Evolutionary conservation across 192 early-diverging fungal species (phyloP).

Genomic region (Thamnidium elegans): DNA sequence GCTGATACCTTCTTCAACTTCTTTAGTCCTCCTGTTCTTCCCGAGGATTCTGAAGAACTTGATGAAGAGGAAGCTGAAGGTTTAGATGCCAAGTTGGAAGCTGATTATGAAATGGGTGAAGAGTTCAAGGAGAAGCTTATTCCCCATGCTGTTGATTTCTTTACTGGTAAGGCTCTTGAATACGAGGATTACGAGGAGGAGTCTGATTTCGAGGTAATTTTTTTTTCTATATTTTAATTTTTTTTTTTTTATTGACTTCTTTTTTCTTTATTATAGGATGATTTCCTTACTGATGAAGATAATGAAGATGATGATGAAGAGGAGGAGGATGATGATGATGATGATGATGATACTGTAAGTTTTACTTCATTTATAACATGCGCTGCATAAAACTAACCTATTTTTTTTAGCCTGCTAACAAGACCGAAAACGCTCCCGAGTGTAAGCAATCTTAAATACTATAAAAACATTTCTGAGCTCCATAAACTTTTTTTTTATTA

Average conservation of each 20-base stretch:
- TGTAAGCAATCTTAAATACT: constrained; percentile 49
- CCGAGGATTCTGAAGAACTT: constrained; percentile 72
- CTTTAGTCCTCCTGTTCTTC: constrained; percentile 82
- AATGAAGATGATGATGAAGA: constrained; percentile 54
- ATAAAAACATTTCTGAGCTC: not conserved
- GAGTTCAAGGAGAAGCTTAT: constrained; percentile 98
- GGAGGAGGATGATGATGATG: constrained; percentile 64
- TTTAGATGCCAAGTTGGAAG: constrained; percentile 83
- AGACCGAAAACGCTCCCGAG: constrained; percentile 56
- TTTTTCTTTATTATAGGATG: constrained; percentile 33
- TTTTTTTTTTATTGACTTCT: not conserved
- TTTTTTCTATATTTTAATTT: not conserved
- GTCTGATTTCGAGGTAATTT: constrained; percentile 47
- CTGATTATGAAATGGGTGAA: constrained; percentile 96
- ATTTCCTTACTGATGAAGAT: constrained; percentile 61
- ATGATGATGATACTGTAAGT: constrained; percentile 61
- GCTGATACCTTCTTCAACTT: constrained; percentile 97
- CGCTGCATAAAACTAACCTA: too few species aligned
- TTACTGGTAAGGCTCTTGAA: constrained; percentile 94
- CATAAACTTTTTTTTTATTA: too few species aligned
- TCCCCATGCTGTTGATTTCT: constrained; percentile 96
- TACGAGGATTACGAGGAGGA: constrained; percentile 68
- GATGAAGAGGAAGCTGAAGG: constrained; percentile 73
- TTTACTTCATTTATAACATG: not conserved
- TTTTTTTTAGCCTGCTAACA: constrained; percentile 36